These are phyloP conservation scores for Aphelidium insulamus DNA, from an alignment of 371 early-diverging fungal genomes.

Conservation along the genomic window DNA sequence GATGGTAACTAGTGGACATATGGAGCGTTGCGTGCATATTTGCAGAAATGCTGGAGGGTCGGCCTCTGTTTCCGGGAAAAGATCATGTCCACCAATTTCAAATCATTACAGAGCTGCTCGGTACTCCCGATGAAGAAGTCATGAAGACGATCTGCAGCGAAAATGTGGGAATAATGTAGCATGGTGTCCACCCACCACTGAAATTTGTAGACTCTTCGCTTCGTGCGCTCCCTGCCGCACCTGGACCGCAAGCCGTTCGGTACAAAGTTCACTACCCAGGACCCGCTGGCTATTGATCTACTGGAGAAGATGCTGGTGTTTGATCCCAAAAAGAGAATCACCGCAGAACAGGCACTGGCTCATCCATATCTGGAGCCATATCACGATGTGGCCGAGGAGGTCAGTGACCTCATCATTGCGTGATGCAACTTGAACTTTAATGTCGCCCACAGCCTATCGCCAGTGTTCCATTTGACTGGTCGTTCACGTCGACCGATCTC, in stretches of 20 bases:
- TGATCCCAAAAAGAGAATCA: constrained; percentile 76
- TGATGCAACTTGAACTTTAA: no score
- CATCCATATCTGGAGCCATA: constrained; percentile 77
- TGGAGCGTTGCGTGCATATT: constrained; percentile 99
- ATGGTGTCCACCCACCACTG: neutral
- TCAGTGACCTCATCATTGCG: no score
- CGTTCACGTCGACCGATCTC: constrained; percentile 73
- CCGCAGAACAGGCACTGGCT: constrained; percentile 59
- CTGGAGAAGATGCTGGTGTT: constrained; percentile 76
- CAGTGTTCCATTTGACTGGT: constrained; percentile 73
- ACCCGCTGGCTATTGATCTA: constrained; percentile 57
- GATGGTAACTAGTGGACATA: constrained; percentile 55
- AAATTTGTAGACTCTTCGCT: constrained; percentile 46
- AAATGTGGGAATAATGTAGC: constrained; percentile 29
- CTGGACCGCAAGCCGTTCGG: constrained; percentile 56
- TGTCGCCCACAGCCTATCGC: no score
- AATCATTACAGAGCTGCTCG: constrained; percentile 74
- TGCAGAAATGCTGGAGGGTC: constrained; percentile 88
- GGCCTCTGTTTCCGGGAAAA: constrained; percentile 89
- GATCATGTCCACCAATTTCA: constrained; percentile 91
- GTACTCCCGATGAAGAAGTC: constrained; percentile 82
- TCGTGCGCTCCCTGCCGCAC: constrained; percentile 66
- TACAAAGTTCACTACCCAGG: constrained; percentile 38
- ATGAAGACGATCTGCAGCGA: constrained; percentile 79
- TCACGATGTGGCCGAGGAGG: constrained; percentile 88